Evolutionary conservation across 1,139 yeast species (phyloP).

Genomic region (Torulaspora pretoriensis): DNA sequence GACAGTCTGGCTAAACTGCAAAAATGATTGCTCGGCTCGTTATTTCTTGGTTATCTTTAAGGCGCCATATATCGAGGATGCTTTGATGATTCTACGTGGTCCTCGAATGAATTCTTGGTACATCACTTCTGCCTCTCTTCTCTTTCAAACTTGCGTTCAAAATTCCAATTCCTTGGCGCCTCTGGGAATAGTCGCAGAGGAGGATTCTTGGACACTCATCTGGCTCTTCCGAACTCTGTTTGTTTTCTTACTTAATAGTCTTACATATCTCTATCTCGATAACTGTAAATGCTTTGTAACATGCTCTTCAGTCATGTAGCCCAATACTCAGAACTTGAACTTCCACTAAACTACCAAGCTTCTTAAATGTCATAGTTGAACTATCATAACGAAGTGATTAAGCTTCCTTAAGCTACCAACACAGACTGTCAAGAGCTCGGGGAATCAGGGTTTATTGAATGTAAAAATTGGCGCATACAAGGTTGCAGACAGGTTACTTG

Average conservation of each 20-base stretch:
- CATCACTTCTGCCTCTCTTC: neutral
- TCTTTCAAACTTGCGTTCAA: conserved; percentile 1
- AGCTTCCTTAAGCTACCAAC: too few species aligned
- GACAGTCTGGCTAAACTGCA: conserved; percentile 39
- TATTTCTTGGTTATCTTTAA: conserved; percentile 10
- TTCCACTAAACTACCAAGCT: neutral
- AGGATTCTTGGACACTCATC: conserved; percentile 2
- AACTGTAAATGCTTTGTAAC: conserved; percentile 11
- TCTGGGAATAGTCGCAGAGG: neutral
- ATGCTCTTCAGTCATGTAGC: neutral
- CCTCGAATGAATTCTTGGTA: neutral
- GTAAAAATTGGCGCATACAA: too few species aligned
- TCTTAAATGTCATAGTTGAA: too few species aligned
- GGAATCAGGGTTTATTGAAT: too few species aligned
- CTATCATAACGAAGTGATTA: too few species aligned
- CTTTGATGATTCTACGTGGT: neutral
- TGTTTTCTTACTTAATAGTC: conserved; percentile 10
- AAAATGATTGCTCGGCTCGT: conserved; percentile 19
- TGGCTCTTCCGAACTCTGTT: conserved; percentile 3
- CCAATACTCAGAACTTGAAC: neutral
- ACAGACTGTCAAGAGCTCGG: too few species aligned
- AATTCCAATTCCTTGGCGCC: neutral
- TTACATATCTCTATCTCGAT: conserved; percentile 8
- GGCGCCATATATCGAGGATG: neutral
- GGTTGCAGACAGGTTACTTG: too few species aligned